Conservation (phyloP, 768 basidiomycete genomes). For the Termitomyces sp. region DNA sequence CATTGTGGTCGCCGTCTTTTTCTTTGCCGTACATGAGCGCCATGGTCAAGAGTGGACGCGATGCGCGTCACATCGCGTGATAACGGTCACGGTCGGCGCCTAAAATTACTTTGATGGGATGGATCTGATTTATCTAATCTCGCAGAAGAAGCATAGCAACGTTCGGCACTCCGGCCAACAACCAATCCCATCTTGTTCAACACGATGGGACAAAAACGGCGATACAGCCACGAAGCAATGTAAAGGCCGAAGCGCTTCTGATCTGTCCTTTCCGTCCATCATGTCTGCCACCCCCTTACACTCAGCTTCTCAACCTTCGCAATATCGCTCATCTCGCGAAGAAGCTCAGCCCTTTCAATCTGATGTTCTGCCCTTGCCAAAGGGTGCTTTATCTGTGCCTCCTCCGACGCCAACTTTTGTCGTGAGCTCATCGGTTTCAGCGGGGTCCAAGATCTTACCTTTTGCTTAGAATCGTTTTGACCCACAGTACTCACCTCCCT, state of each 20-base stretch:
- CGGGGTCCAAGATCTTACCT: not conserved
- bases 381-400: conserved; percentile 14
- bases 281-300: not conserved
- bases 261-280: not conserved
- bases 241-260: not conserved
- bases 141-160: not conserved
- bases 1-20: conserved; percentile 39
- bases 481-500: conserved; percentile 11
- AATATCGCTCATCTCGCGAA: not conserved
- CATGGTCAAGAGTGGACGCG: conserved; percentile 26
- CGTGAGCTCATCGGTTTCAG: not conserved
- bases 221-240: not conserved
- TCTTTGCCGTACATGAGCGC: conserved; percentile 64
- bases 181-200: not conserved
- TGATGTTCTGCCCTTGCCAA: conserved; percentile 11
- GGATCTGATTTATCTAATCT: too few relatives aligned
- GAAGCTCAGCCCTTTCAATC: not conserved
- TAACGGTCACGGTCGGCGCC: conserved; percentile 6
- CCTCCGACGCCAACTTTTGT: conserved; percentile 3
- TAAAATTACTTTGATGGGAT: not conserved
- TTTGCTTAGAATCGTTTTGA: conserved; percentile 4
- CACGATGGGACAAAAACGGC: not conserved
- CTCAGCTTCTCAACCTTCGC: not conserved
- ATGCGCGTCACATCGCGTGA: conserved; percentile 16
- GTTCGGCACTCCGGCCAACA: not conserved